These are phyloP conservation scores for Amborella trichopoda DNA, from an alignment of 164 flowering plant genomes.

Conservation along the genomic window DNA sequence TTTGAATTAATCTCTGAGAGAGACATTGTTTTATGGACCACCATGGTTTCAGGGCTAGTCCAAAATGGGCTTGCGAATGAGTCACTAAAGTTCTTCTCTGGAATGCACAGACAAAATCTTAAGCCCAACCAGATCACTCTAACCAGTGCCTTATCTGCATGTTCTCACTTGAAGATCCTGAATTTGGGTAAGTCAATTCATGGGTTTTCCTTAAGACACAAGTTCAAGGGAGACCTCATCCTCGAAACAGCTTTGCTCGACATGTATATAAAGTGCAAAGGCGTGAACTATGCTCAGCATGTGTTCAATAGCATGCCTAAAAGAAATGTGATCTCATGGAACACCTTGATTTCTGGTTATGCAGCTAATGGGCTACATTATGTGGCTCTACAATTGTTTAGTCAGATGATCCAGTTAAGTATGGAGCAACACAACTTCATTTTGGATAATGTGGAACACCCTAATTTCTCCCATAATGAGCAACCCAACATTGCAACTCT, in stretches of 20 bases:
- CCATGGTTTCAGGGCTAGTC: slow-evolving; percentile 26
- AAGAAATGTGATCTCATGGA: slow-evolving; percentile 9
- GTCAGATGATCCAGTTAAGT: background rate
- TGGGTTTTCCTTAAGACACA: slow-evolving; percentile 17
- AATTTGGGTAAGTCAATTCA: slow-evolving; percentile 28
- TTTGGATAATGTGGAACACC: too few species aligned
- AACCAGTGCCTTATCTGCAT: slow-evolving; percentile 21
- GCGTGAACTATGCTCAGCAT: slow-evolving; percentile 4
- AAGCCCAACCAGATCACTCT: slow-evolving; percentile 20
- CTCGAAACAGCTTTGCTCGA: slow-evolving; percentile 26
- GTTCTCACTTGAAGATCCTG: slow-evolving; percentile 15
- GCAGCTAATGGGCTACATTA: background rate
- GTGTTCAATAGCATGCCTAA: slow-evolving; percentile 7
- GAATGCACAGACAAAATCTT: slow-evolving; percentile 17
- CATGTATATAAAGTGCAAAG: slow-evolving; percentile 19
- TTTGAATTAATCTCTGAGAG: slow-evolving; percentile 20
- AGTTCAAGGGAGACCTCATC: slow-evolving; percentile 9
- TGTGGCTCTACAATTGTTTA: background rate
- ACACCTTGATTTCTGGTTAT: background rate
- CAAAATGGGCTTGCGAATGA: slow-evolving; percentile 15
- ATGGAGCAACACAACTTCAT: background rate
- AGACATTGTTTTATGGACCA: slow-evolving; percentile 30
- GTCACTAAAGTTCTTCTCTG: slow-evolving; percentile 12
- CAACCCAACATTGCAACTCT: background rate
- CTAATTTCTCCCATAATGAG: too few species aligned